Evolutionary conservation across 345 rosid species (phyloP), one percentile per base, ranked within the genome.

Genomic region (Melaleuca quinquenervia): DNA sequence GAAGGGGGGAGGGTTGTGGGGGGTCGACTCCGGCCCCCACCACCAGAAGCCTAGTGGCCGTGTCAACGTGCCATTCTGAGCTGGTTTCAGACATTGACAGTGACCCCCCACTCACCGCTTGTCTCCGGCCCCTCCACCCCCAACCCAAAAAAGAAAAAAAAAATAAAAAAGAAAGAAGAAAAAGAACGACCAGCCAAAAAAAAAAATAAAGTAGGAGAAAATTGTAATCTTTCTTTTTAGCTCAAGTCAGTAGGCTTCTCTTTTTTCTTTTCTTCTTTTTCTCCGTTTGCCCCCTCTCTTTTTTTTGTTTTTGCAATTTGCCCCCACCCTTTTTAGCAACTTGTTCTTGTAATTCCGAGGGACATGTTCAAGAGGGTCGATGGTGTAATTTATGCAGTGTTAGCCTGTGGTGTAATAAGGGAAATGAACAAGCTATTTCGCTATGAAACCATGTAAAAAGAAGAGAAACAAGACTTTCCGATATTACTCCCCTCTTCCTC

Each of bases 141-240:
- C 20, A 9, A 5, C 9, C 50, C 16, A 29, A 22, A 27, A 75
- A 13, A 41, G 41, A 41, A 6, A 15, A 6, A 75, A 80, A 80
- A 9, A 74, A n/a, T n/a, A 36, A 27, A 27, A 27, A 27, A 18
- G 27, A 29, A 29, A 5, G 3, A 7, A 7, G 15, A 62, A 62
- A n/a, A 88, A 90, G 94, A 88, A 90, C 91, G 85, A 87, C 53
- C 21, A 6, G 52, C n/a, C n/a, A n/a, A 6, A 22, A 45, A 32
- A 80, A 22, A 32, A 83, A 5, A 27, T 8, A 82, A 82, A 21
- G 32, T 82, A 26, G 83, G 29, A 82, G 50, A 48, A n/a, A 50
- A 18, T 82, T 27, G 49, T 50, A 82, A 24, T 32, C 8, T 70
- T 29, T 14, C 24, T 70, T 32, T 36, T 32, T 32, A 70, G 78